phyloP scores from a whole-genome alignment of 192 early-diverging fungal genomes.

The Paraglomus occultum region DNA sequence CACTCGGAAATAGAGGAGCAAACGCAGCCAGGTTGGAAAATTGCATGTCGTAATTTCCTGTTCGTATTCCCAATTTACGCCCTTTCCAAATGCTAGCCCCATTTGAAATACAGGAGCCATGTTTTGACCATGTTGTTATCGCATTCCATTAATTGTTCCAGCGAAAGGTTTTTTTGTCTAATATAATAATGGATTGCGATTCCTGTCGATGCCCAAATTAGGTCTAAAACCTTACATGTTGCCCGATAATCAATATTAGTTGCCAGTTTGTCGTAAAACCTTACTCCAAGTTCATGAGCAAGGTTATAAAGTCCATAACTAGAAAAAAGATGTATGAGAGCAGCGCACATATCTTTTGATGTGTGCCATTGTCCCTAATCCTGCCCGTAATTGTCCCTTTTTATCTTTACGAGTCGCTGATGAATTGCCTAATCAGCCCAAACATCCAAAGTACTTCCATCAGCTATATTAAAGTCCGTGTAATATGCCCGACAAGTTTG shows the following conservation, averaged over 20 bases:
- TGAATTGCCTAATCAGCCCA: not conserved
- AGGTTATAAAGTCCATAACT: too few species aligned
- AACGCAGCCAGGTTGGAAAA: not conserved
- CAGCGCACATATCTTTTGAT: too few species aligned
- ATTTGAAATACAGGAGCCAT: conserved; percentile 2
- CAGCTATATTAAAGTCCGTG: not conserved
- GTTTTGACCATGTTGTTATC: conserved; percentile 11
- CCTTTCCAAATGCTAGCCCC: not conserved
- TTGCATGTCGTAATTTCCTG: not conserved
- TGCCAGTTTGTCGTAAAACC: too few species aligned
- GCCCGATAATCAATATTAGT: too few species aligned
- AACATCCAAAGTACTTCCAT: not conserved
- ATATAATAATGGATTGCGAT: conserved; percentile 16
- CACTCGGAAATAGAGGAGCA: not conserved
- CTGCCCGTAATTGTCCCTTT: not conserved
- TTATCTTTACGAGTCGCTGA: not conserved
- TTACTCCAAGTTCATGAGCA: too few species aligned
- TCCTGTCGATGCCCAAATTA: conserved; percentile 1
- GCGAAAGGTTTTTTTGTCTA: not conserved
- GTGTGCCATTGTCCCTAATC: not conserved
- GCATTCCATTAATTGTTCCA: conserved; percentile 8
- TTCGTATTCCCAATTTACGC: conserved; percentile 5
- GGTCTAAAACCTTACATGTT: not conserved
- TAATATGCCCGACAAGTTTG: not conserved
- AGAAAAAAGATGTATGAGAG: too few species aligned